Conservation (phyloP, 2,329 filamentous ascomycete genomes). For the Teratosphaeria gauchensis region DNA sequence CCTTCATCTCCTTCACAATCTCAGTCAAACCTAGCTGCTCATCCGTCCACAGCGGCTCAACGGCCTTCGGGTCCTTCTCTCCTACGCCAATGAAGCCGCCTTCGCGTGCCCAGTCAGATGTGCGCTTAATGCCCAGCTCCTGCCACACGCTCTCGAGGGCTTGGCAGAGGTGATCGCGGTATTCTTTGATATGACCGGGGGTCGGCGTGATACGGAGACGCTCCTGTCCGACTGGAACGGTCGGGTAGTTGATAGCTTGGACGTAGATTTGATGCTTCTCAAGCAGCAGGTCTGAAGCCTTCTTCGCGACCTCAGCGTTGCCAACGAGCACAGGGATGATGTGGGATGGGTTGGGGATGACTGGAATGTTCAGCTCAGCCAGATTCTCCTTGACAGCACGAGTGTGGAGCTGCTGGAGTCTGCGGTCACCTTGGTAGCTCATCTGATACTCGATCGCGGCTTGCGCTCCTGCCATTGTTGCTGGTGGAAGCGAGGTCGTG, state of each 20-base stretch:
- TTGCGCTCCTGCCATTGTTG: slow-evolving; percentile 90
- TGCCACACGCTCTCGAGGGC: slow-evolving; percentile 84
- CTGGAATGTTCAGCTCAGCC: slow-evolving; percentile 72
- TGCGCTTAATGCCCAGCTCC: slow-evolving; percentile 81
- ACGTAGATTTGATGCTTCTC: slow-evolving; percentile 91
- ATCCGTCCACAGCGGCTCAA: slow-evolving; percentile 81
- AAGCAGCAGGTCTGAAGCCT: slow-evolving; percentile 83
- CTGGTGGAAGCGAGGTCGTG: slow-evolving; percentile 89
- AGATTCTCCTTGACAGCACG: slow-evolving; percentile 85
- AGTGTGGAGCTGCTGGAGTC: slow-evolving; percentile 91
- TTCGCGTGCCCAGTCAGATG: slow-evolving; percentile 79
- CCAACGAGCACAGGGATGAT: slow-evolving; percentile 92
- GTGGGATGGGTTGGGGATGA: slow-evolving; percentile 95
- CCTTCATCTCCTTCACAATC: slow-evolving; percentile 51
- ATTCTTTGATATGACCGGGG: slow-evolving; percentile 76
- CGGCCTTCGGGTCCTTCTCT: slow-evolving; percentile 49
- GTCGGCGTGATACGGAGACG: slow-evolving; percentile 92
- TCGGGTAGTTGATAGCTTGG: slow-evolving; percentile 98
- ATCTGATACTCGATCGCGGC: slow-evolving; percentile 92
- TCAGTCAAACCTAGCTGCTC: slow-evolving; percentile 71
- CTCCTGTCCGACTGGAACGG: slow-evolving; percentile 95
- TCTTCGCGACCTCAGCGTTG: slow-evolving; percentile 84
- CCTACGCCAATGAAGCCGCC: slow-evolving; percentile 95
- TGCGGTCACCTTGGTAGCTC: slow-evolving; percentile 71
- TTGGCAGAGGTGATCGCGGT: slow-evolving; percentile 73